Percentiles rank a stretch among this genome's conserved stretches.
These are phyloP conservation scores for Sporothrix mexicana DNA, from an alignment of 2,329 filamentous ascomycete genomes.

Conservation along the genomic window DNA sequence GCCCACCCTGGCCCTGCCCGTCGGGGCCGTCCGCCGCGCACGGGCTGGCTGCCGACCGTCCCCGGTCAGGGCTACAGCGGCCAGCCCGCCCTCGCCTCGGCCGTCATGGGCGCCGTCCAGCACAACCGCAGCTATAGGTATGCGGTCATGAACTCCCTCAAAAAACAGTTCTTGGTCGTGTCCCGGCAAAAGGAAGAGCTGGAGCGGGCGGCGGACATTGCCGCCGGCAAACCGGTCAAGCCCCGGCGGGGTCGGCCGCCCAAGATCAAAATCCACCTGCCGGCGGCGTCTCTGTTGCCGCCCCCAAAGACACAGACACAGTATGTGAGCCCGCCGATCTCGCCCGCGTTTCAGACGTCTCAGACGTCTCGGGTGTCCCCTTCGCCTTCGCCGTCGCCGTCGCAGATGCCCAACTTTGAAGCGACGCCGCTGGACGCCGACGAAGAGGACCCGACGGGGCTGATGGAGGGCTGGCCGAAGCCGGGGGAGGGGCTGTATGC, in stretches of 20 bases:
- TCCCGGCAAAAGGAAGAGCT: neutral
- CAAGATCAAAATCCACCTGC: neutral
- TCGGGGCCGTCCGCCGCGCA: neutral
- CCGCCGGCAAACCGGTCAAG: neutral
- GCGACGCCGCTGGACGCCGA: slow-evolving; percentile 39
- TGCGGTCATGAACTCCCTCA: too few relatives aligned
- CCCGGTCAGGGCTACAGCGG: too few relatives aligned
- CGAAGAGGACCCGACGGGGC: slow-evolving; percentile 38
- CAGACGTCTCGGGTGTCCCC: too few relatives aligned
- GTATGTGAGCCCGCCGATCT: too few relatives aligned
- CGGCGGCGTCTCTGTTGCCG: neutral
- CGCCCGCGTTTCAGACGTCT: too few relatives aligned
- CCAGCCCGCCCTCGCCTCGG: too few relatives aligned
- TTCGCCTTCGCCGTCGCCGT: neutral
- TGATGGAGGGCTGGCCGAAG: slow-evolving; percentile 37
- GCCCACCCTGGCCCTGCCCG: neutral
- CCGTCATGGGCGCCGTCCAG: too few relatives aligned
- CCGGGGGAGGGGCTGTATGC: slow-evolving; percentile 39
- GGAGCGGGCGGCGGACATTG: neutral
- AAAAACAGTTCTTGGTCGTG: too few relatives aligned
- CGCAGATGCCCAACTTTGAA: slow-evolving; percentile 9
- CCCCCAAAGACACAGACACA: neutral
- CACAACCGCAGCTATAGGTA: too few relatives aligned
- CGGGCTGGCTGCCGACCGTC: too few relatives aligned
- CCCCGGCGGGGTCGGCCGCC: neutral